These are phyloP conservation scores for Syzygium oleosum DNA, from an alignment of 345 rosid genomes.

Conservation along the genomic window DNA sequence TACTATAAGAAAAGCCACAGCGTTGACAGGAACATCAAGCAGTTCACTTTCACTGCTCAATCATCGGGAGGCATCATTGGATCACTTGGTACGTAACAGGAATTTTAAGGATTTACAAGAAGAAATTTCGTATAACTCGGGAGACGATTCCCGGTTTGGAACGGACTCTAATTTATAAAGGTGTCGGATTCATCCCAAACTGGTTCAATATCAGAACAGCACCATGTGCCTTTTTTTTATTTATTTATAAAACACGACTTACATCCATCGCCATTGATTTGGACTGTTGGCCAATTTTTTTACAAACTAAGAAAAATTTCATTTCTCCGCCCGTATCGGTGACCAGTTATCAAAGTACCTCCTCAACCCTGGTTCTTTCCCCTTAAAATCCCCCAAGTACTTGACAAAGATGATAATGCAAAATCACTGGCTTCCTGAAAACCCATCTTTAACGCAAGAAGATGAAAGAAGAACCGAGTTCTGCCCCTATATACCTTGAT, in stretches of 20 bases:
- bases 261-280: not conserved
- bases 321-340: not conserved
- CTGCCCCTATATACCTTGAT: not conserved
- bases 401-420: no score
- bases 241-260: not conserved
- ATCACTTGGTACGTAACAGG: not conserved
- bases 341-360: not conserved
- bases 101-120: not conserved
- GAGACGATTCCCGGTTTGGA: not conserved
- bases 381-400: no score
- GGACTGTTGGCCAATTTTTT: not conserved
- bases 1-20: not conserved
- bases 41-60: not conserved
- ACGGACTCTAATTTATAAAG: not conserved
- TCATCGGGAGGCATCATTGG: not conserved
- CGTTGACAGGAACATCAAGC: not conserved
- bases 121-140: not conserved
- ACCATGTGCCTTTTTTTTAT: not conserved
- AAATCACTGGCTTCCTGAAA: no score
- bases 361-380: no score
- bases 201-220: not conserved
- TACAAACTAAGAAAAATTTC: not conserved
- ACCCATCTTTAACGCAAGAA: no score
- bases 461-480: not conserved
- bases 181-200: not conserved